Evolutionary conservation across 164 flowering plant genomes (phyloP).

Genomic region (Kingdonia uniflora): DNA sequence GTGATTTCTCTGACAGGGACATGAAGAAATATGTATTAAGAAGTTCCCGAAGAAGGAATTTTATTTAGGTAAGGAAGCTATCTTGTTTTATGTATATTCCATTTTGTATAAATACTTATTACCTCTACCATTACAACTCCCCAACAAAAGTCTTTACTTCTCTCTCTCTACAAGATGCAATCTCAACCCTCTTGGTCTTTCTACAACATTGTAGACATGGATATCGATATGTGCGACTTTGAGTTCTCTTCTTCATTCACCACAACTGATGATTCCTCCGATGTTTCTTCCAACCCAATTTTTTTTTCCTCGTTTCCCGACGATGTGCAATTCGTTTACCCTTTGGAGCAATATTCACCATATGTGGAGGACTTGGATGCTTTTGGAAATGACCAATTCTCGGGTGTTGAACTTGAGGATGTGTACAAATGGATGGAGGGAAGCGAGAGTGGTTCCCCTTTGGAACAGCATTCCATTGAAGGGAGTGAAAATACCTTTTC

Average conservation of each 20-base stretch:
- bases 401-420: slow-evolving; percentile 7
- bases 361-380: slow-evolving; percentile 12
- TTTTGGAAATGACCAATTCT: slow-evolving; percentile 1
- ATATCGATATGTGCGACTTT: slow-evolving; percentile 10
- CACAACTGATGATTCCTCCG: slow-evolving; percentile 13
- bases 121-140: background rate
- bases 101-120: slow-evolving; percentile 4
- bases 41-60: too few relatives aligned
- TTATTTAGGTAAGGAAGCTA: too few relatives aligned
- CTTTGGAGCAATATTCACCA: slow-evolving; percentile 8
- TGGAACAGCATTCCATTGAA: too few relatives aligned
- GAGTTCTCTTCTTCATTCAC: slow-evolving; percentile 21
- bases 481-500: slow-evolving; percentile 13
- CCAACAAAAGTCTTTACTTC: background rate
- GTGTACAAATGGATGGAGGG: slow-evolving; percentile 10
- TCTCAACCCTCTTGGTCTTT: slow-evolving; percentile 22
- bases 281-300: slow-evolving; percentile 6
- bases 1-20: too few relatives aligned
- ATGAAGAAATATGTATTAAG: too few relatives aligned
- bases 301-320: slow-evolving; percentile 4
- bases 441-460: too few relatives aligned
- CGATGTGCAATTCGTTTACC: background rate
- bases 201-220: slow-evolving; percentile 10
- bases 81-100: slow-evolving; percentile 1
- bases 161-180: slow-evolving; percentile 19